Percentiles rank a stretch among this genome's conserved stretches.
Conservation (phyloP, 1,284 basidiomycete genomes). For the Pseudozyma pruni region DNA sequence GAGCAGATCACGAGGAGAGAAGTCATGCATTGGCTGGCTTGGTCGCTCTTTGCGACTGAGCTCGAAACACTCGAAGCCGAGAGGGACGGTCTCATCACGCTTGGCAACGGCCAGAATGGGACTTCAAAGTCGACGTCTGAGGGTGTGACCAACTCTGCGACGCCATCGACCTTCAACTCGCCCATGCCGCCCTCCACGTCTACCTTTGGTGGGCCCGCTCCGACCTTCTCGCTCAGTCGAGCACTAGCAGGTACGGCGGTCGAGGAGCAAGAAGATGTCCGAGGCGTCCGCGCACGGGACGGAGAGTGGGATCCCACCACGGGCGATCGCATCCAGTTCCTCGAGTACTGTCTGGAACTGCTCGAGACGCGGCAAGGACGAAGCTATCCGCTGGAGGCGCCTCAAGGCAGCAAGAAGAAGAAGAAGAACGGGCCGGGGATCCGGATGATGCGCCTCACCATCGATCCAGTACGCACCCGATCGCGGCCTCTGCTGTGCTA, state of each 20-base stretch:
- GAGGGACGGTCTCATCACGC: slow-evolving; percentile 1
- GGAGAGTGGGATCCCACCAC: slow-evolving; percentile 50
- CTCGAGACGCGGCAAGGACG: slow-evolving; percentile 62
- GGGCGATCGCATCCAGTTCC: slow-evolving; percentile 48
- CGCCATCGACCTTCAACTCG: slow-evolving; percentile 28
- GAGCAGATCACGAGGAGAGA: slow-evolving; percentile 56
- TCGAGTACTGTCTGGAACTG: slow-evolving; percentile 55
- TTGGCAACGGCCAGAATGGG: neutral
- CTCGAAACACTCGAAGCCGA: slow-evolving; percentile 56
- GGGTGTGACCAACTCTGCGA: neutral
- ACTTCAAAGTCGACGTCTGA: neutral
- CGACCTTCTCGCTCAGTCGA: slow-evolving; percentile 1
- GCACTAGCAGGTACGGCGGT: neutral
- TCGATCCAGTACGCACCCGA: slow-evolving; percentile 61
- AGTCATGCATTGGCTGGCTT: slow-evolving; percentile 63
- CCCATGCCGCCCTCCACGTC: slow-evolving; percentile 23
- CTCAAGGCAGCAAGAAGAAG: slow-evolving; percentile 8
- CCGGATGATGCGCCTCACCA: slow-evolving; percentile 62
- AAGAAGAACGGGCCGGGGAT: slow-evolving; percentile 16
- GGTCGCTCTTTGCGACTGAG: slow-evolving; percentile 55
- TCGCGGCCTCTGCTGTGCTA: slow-evolving; percentile 49
- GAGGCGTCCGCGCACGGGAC: slow-evolving; percentile 17
- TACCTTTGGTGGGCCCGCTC: slow-evolving; percentile 15
- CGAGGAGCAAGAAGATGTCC: slow-evolving; percentile 41
- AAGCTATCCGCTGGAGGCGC: slow-evolving; percentile 39